A percentile compares a stretch with the other conserved stretches of the same genome.
Evolutionary conservation across 768 basidiomycete genomes (phyloP).

Genomic region (Rhodosporidiobolus odoratus): DNA sequence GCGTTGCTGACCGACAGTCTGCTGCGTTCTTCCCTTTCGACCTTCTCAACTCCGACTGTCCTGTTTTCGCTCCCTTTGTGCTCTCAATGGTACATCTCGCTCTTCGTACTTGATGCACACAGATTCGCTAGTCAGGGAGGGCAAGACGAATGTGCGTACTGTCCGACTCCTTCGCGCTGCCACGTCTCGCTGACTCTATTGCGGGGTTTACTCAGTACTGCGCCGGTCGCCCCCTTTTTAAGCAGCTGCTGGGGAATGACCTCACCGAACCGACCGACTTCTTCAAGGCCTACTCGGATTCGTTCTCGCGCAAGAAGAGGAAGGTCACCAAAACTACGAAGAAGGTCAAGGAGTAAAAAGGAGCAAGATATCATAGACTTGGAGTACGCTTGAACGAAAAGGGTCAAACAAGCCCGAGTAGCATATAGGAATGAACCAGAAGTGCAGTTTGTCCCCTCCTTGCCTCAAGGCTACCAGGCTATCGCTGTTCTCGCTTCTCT

Average conservation of each 20-base stretch:
- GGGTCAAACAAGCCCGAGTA: too few species aligned
- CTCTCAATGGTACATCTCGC: too few species aligned
- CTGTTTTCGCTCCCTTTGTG: too few species aligned
- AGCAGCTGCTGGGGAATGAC: background rate
- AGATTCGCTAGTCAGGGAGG: conserved; percentile 8
- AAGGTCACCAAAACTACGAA: background rate
- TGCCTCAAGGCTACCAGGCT: too few species aligned
- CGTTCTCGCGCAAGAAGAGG: background rate
- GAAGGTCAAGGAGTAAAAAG: background rate
- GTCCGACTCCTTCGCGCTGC: background rate
- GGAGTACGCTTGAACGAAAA: too few species aligned
- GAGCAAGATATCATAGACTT: background rate
- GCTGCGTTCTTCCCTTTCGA: too few species aligned
- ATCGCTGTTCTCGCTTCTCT: background rate
- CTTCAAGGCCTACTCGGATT: background rate
- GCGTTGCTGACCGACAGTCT: too few species aligned
- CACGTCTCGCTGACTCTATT: too few species aligned
- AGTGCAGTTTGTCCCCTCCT: too few species aligned
- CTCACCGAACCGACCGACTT: background rate
- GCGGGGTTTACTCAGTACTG: background rate
- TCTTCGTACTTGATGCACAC: too few species aligned
- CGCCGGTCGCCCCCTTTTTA: background rate
- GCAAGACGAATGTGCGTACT: conserved; percentile 11
- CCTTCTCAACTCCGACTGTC: too few species aligned
- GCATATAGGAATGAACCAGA: too few species aligned